Percentiles rank a stretch among this genome's conserved stretches.
These are phyloP conservation scores for Fragaria ananassa DNA, from an alignment of 306 rosid genomes.

Conservation along the genomic window DNA sequence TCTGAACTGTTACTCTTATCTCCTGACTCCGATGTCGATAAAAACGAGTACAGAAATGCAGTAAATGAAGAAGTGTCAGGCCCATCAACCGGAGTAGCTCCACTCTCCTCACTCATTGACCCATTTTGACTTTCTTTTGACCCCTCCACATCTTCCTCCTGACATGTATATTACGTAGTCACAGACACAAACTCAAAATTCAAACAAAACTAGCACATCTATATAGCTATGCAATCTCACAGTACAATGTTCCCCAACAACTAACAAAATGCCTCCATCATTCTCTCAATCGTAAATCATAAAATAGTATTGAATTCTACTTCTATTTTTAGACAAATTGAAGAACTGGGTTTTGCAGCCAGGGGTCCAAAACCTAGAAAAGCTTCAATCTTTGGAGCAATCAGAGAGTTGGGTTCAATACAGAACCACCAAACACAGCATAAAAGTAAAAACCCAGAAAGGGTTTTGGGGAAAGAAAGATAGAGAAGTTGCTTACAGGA, in stretches of 20 bases:
- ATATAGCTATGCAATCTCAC: background rate
- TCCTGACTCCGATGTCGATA: slow-evolving; percentile 53
- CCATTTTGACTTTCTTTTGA: slow-evolving; percentile 38
- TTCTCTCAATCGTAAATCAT: no score
- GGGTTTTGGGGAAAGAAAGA: background rate
- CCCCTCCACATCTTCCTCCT: slow-evolving; percentile 55
- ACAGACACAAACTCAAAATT: background rate
- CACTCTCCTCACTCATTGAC: slow-evolving; percentile 40
- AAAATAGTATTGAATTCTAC: background rate
- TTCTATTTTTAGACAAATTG: background rate
- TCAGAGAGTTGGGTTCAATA: background rate
- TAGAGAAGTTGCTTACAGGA: slow-evolving; percentile 43
- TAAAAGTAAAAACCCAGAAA: slow-evolving; percentile 16
- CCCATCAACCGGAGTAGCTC: slow-evolving; percentile 50
- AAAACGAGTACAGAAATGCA: slow-evolving; percentile 74
- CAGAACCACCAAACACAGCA: background rate
- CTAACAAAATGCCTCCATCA: background rate
- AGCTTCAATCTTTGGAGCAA: background rate
- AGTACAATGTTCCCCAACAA: background rate
- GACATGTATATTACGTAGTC: background rate
- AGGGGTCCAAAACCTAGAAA: background rate
- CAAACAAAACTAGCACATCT: background rate
- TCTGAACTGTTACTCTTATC: slow-evolving; percentile 35
- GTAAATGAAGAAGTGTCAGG: slow-evolving; percentile 92
- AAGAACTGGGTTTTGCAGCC: background rate